phyloP scores from a whole-genome alignment of 768 basidiomycete genomes.

The Mycena haematopus region DNA sequence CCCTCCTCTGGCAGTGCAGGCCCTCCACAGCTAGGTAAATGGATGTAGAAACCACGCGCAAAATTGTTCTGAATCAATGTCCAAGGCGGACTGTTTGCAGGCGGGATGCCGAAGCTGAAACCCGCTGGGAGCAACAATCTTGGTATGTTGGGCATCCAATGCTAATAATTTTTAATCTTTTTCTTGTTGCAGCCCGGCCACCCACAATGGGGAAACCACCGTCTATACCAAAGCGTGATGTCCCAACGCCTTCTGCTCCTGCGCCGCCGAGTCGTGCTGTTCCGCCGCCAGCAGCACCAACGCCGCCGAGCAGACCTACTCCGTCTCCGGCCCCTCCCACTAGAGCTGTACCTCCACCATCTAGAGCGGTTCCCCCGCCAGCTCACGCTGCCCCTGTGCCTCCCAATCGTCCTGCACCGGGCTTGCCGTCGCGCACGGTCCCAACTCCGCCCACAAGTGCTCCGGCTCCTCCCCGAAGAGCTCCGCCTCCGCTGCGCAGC shows the following conservation, averaged over 20 bases:
- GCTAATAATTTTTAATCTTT: constrained; percentile 18
- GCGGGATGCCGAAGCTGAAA: constrained; percentile 90
- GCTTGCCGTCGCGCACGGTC: constrained; percentile 46
- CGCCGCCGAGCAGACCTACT: constrained; percentile 38
- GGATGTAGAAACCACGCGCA: constrained; percentile 7
- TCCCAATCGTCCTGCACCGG: constrained; percentile 41
- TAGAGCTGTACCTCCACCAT: constrained; percentile 41
- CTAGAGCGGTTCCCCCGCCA: constrained; percentile 45
- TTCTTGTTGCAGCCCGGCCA: constrained; percentile 56
- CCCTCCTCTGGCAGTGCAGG: constrained; percentile 45
- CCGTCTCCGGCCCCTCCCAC: constrained; percentile 41
- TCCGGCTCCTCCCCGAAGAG: constrained; percentile 49
- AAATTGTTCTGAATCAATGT: constrained; percentile 18
- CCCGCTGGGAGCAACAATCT: constrained; percentile 67
- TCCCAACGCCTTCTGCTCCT: constrained; percentile 44
- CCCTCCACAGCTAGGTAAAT: constrained; percentile 75
- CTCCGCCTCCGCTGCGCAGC: constrained; percentile 44
- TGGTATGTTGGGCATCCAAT: constrained; percentile 45
- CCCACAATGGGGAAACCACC: constrained; percentile 72
- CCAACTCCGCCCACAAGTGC: constrained; percentile 45
- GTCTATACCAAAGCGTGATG: constrained; percentile 54
- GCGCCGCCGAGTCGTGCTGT: constrained; percentile 42
- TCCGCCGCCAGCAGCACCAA: constrained; percentile 36
- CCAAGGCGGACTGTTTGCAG: constrained; percentile 74
- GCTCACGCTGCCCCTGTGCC: constrained; percentile 25